phyloP scores from a whole-genome alignment of 2,329 filamentous ascomycete genomes.

The Cercospora sp. region DNA sequence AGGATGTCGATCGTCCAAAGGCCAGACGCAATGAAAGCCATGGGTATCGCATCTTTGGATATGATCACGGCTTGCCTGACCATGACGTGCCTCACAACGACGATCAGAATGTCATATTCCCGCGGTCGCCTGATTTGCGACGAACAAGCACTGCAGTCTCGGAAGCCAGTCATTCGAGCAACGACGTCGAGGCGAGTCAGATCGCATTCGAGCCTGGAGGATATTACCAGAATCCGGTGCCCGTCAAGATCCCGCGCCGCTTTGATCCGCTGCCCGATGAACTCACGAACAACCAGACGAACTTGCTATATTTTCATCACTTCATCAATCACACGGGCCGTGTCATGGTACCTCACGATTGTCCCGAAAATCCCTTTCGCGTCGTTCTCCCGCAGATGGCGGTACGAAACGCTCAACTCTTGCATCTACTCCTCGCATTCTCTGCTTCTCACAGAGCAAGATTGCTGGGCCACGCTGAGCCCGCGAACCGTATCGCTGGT shows the following conservation, averaged over 20 bases:
- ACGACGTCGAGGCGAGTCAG: constrained; percentile 37
- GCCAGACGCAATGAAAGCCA: constrained; percentile 22
- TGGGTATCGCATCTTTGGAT: constrained; percentile 58
- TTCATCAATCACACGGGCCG: constrained; percentile 79
- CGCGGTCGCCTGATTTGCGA: constrained; percentile 36
- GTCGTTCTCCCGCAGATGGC: constrained; percentile 67
- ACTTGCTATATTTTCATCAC: constrained; percentile 71
- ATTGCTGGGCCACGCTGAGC: constrained; percentile 71
- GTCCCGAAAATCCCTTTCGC: constrained; percentile 60
- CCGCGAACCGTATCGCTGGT: constrained; percentile 71
- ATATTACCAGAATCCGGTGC: constrained; percentile 70
- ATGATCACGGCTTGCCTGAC: constrained; percentile 70
- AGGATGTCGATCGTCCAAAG: constrained; percentile 30
- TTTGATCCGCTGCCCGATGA: constrained; percentile 58
- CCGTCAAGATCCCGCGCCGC: constrained; percentile 61
- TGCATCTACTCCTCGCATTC: constrained; percentile 77
- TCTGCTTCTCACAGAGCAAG: constrained; percentile 80
- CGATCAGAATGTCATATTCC: constrained; percentile 63
- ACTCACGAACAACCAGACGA: constrained; percentile 73
- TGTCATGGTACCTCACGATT: constrained; percentile 63
- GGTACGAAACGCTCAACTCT: constrained; percentile 66
- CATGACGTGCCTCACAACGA: constrained; percentile 70
- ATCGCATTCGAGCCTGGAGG: constrained; percentile 60
- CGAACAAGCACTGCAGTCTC: constrained; percentile 36
- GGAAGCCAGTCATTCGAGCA: constrained; percentile 32